Percentiles rank a stretch among this genome's conserved stretches.
phyloP scores from a whole-genome alignment of 192 early-diverging fungal species.

The Pecoramyces ruminantium region DNA sequence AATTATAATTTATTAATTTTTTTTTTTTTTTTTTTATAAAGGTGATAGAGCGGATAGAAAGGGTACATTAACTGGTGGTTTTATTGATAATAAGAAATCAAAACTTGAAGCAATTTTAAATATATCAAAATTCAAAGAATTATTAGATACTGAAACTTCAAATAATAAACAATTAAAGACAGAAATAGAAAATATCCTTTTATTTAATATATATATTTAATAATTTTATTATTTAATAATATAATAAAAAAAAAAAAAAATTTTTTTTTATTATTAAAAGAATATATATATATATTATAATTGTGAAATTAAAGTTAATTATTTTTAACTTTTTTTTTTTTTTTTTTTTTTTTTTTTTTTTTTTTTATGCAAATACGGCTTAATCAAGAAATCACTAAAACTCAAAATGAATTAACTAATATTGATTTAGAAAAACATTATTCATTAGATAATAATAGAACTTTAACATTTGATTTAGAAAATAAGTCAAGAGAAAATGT shows the following conservation, averaged over 20 bases:
- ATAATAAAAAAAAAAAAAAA: no score
- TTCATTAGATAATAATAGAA: background rate
- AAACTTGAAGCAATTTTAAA: slow-evolving; percentile 55
- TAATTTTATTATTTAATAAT: no score
- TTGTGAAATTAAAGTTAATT: background rate
- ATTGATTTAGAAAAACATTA: slow-evolving; percentile 8
- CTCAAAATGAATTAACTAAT: slow-evolving; percentile 14
- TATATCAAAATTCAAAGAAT: slow-evolving; percentile 25
- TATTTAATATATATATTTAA: no score
- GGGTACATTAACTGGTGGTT: slow-evolving; percentile 86
- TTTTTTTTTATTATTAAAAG: no score
- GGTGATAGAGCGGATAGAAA: slow-evolving; percentile 82
- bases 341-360: background rate
- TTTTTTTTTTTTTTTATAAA: background rate
- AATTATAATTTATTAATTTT: background rate
- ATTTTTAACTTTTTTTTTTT: background rate
- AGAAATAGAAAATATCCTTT: slow-evolving; percentile 15
- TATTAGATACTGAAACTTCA: slow-evolving; percentile 18
- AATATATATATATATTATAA: no score
- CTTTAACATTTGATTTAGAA: background rate
- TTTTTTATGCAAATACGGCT: background rate
- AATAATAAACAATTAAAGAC: slow-evolving; percentile 21
- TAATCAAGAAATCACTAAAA: slow-evolving; percentile 20
- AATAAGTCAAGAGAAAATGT: background rate
- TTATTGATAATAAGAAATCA: slow-evolving; percentile 49